A percentile compares a stretch with the other conserved stretches of the same genome.
Conservation (phyloP, 2,329 filamentous ascomycete species). For the Aureobasidium subglaciale region DNA sequence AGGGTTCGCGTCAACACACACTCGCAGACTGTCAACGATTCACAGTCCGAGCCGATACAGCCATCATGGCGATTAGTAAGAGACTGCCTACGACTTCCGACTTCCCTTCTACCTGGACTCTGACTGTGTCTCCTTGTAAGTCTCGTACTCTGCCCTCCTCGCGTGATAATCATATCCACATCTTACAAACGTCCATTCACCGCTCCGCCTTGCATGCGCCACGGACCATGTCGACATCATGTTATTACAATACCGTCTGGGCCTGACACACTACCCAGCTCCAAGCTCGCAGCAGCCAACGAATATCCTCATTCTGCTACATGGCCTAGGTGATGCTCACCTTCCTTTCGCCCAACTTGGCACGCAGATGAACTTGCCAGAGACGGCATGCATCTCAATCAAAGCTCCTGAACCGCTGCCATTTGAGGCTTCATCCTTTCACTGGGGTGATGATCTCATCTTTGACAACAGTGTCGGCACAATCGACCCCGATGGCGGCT, state of each 20-base stretch:
- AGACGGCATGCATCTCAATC: slow-evolving; percentile 67
- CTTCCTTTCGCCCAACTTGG: slow-evolving; percentile 63
- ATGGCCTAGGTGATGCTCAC: slow-evolving; percentile 75
- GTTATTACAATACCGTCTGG: too few species aligned
- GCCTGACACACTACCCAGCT: slow-evolving; percentile 26
- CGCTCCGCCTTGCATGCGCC: slow-evolving; percentile 1
- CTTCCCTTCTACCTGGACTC: slow-evolving; percentile 34
- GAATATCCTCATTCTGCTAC: slow-evolving; percentile 72
- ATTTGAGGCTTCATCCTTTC: slow-evolving; percentile 58
- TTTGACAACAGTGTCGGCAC: slow-evolving; percentile 45
- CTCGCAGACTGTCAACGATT: not conserved
- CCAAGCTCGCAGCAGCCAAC: slow-evolving; percentile 52
- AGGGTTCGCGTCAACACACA: not conserved
- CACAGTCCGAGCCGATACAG: not conserved
- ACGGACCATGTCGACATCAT: slow-evolving; percentile 12
- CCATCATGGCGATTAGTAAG: not conserved
- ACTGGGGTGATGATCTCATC: slow-evolving; percentile 55
- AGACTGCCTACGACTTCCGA: slow-evolving; percentile 37
- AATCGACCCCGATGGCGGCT: slow-evolving; percentile 50
- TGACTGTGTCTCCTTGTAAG: slow-evolving; percentile 42
- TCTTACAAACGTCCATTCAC: not conserved
- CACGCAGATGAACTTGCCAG: slow-evolving; percentile 62
- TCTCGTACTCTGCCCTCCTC: not conserved
- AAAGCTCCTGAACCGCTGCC: slow-evolving; percentile 65
- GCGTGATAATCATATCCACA: not conserved